phyloP scores from a whole-genome alignment of 176 grass and related monocot species.

The Otatea glauca region DNA sequence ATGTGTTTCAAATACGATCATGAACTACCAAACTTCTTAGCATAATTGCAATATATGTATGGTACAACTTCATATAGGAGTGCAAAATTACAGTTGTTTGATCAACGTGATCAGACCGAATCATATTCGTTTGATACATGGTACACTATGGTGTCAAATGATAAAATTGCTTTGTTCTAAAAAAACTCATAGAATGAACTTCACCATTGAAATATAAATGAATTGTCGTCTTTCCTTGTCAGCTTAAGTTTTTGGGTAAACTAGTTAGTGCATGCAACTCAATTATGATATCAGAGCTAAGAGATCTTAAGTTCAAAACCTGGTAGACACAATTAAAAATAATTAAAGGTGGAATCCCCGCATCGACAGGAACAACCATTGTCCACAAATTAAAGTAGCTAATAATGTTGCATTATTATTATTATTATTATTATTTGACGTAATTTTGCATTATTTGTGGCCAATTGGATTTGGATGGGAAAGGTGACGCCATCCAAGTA shows the following conservation, averaged over 20 bases:
- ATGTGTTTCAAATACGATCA: not conserved
- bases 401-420: not conserved
- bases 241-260: too few relatives aligned
- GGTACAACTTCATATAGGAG: not conserved
- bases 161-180: too few relatives aligned
- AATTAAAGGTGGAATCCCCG: too few relatives aligned
- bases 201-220: not conserved
- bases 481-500: constrained; percentile 53
- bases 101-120: not conserved
- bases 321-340: too few relatives aligned
- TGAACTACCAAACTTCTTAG: not conserved
- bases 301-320: too few relatives aligned
- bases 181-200: too few relatives aligned
- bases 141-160: too few relatives aligned
- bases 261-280: too few relatives aligned
- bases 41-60: not conserved
- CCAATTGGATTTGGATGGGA: constrained; percentile 44
- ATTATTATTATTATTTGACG: not conserved
- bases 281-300: too few relatives aligned
- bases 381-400: constrained; percentile 28
- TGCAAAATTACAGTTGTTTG: too few relatives aligned
- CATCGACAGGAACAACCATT: not conserved
- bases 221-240: too few relatives aligned
- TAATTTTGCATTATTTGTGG: constrained; percentile 48
- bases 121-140: not conserved